Base-by-base conservation (phyloP, 805 yeast genomes). In the Ogataea pilisensis region DNA sequence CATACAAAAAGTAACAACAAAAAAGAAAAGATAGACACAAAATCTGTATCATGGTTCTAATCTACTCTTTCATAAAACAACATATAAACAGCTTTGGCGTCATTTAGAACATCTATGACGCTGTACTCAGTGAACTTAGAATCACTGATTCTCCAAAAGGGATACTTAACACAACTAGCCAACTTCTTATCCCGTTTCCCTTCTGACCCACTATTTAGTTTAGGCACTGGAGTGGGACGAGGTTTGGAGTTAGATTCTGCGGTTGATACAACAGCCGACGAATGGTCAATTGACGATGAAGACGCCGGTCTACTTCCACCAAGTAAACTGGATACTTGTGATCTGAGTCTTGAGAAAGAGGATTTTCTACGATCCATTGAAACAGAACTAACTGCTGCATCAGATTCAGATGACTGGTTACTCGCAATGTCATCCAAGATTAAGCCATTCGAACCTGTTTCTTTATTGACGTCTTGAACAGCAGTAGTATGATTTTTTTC, bases 131-230 rank as follows among this genome's bases (percentile, higher is more conserved):
- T 63, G 4, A 85, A 78, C 24, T 66, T 68, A 2, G 85, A 69
- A 62, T 93, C 98, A 46, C 95, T 86, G 26, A 90, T 77, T 47
- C 85, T 73, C 98, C 98, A 91, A 53, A 70, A 85, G 16, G 91
- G 89, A 33, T 73, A 64, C 42, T 76, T 78, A 3, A 70, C 55
- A 14, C 76, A 67, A 14, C 81, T 71, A 4, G 79, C 75, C 9
- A 83, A 64, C 51, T 74, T 80, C 53, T 75, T 80, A 38, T 54
- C 56, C 30, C 40, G 47, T n/a, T 20, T 36, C 26, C 27, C 26
- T 4, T 17, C 13, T 12, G 20, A 16, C 4, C 32, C 20, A 8
- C 22, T 13, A 5, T 21, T 20, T 20, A 22, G 11, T 8, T 8
- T 12, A 27, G 30, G 30, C 7, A 14, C 8, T 27, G 6, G 13